Conservation (phyloP, 2,329 filamentous ascomycete genomes). For the Chaetomium olivaceum region DNA sequence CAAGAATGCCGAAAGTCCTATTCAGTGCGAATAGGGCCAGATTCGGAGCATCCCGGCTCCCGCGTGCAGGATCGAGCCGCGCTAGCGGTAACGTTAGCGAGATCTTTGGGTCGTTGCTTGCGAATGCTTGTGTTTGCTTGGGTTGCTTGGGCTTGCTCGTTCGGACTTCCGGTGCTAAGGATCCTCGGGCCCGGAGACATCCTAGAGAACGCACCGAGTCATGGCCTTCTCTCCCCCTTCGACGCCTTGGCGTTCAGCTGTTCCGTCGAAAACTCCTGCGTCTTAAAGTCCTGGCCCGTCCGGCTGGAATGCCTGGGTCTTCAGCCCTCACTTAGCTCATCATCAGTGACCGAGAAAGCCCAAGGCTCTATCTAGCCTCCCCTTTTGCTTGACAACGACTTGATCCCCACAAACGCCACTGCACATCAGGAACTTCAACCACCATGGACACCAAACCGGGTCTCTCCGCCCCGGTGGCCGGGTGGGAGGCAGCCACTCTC, state of each 20-base stretch:
- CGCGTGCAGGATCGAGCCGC: not conserved
- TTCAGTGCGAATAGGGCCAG: not conserved
- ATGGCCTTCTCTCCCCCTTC: not conserved
- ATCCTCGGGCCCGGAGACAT: not conserved
- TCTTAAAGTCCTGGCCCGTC: not conserved
- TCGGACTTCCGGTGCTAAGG: not conserved
- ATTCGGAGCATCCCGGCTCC: constrained; percentile 2
- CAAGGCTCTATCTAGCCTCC: not conserved
- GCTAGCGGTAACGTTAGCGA: not conserved
- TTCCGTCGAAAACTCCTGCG: not conserved
- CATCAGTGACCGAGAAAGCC: not conserved
- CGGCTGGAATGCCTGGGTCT: not conserved
- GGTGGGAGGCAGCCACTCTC: constrained; percentile 33
- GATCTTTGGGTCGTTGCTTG: not conserved
- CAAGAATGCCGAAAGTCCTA: not conserved
- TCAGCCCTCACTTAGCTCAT: not conserved
- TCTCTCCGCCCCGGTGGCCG: not conserved
- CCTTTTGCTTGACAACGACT: not conserved
- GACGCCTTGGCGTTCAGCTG: not conserved
- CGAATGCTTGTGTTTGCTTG: not conserved
- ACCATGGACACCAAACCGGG: constrained; percentile 25
- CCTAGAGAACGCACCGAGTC: not conserved
- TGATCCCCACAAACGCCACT: not conserved
- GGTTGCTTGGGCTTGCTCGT: not conserved
- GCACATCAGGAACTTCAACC: not conserved